A percentile compares a stretch with the other conserved stretches of the same genome.
These are phyloP conservation scores for Boletus huronensis DNA, from an alignment of 768 basidiomycete genomes.

Conservation along the genomic window DNA sequence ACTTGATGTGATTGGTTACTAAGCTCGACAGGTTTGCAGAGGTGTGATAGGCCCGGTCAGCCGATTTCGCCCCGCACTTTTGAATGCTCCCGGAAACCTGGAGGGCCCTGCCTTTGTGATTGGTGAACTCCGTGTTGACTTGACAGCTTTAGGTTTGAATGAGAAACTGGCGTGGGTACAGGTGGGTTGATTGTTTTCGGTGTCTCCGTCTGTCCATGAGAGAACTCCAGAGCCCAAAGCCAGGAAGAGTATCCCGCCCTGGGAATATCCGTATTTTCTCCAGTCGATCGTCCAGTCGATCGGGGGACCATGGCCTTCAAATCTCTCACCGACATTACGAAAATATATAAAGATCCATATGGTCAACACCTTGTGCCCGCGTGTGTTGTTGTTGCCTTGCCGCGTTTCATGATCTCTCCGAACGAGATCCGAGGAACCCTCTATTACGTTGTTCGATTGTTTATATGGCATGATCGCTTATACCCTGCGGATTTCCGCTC, in stretches of 20 bases:
- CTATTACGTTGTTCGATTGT: background rate
- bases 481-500: too few relatives aligned
- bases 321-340: constrained; percentile 5
- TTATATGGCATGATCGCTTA: background rate
- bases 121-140: background rate
- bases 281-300: background rate
- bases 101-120: background rate
- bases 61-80: background rate
- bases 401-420: background rate
- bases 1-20: background rate
- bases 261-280: background rate
- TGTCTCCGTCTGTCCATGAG: background rate
- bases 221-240: background rate
- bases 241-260: background rate
- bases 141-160: background rate
- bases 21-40: background rate
- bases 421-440: background rate
- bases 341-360: background rate
- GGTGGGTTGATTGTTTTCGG: background rate
- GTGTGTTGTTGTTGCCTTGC: background rate
- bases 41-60: background rate
- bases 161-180: background rate
- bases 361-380: background rate
- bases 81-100: background rate
- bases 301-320: background rate